phyloP scores from a whole-genome alignment of 306 rosid genomes.

The Cucumis melo region DNA sequence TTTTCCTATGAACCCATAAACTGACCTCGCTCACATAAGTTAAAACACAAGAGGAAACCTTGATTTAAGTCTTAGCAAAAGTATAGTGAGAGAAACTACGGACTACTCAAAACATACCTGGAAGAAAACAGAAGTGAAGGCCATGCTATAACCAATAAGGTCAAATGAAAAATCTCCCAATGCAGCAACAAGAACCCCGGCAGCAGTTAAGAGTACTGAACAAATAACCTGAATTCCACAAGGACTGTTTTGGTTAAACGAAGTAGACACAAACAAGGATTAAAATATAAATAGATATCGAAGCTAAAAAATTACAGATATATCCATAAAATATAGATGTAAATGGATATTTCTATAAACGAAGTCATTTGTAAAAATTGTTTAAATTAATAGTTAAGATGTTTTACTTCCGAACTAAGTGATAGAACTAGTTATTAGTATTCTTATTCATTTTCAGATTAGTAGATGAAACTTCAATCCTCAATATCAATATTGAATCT shows the following conservation, averaged over 20 bases:
- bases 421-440: too few relatives aligned
- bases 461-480: too few relatives aligned
- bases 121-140: conserved; percentile 80
- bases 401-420: too few relatives aligned
- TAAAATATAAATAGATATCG: too few relatives aligned
- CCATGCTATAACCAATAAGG: conserved; percentile 84
- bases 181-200: conserved; percentile 81
- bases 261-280: background rate
- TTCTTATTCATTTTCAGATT: too few relatives aligned
- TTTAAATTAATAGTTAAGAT: too few relatives aligned
- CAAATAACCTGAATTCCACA: conserved; percentile 47
- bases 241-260: background rate
- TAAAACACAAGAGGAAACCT: background rate
- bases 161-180: conserved; percentile 91
- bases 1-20: background rate
- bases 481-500: too few relatives aligned
- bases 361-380: too few relatives aligned
- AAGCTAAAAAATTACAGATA: too few relatives aligned
- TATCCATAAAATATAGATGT: too few relatives aligned
- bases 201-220: conserved; percentile 70
- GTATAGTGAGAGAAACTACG: background rate
- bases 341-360: too few relatives aligned
- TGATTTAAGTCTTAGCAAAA: background rate
- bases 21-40: background rate
- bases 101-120: conserved; percentile 34